These are phyloP conservation scores for Tolypocladium album DNA, from an alignment of 2,329 filamentous ascomycete species.

Conservation along the genomic window DNA sequence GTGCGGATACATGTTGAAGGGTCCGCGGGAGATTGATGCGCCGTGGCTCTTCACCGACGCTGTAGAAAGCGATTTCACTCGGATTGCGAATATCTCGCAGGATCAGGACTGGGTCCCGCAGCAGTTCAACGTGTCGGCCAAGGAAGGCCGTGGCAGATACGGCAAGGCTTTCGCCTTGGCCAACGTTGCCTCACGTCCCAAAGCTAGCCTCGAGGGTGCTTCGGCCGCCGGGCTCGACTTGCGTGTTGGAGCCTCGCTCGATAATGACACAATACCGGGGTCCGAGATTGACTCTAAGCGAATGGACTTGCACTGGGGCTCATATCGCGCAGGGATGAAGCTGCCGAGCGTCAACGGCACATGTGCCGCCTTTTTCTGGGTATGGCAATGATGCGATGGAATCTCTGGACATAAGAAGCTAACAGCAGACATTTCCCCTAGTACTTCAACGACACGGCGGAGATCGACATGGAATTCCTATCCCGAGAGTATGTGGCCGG, in stretches of 20 bases:
- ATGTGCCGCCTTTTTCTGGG: constrained; percentile 73
- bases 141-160: constrained; percentile 48
- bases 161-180: constrained; percentile 50
- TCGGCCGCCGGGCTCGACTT: constrained; percentile 44
- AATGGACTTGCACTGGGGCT: constrained; percentile 57
- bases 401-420: not conserved
- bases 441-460: constrained; percentile 70
- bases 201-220: constrained; percentile 21
- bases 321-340: constrained; percentile 58
- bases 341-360: constrained; percentile 52
- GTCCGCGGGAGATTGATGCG: constrained; percentile 22
- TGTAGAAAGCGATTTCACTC: constrained; percentile 62
- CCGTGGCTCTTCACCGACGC: constrained; percentile 54
- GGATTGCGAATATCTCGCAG: constrained; percentile 33
- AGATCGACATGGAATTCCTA: constrained; percentile 74
- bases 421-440: constrained; percentile 17
- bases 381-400: constrained; percentile 17
- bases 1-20: constrained; percentile 57
- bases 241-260: constrained; percentile 34
- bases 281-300: constrained; percentile 54
- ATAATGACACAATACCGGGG: constrained; percentile 43
- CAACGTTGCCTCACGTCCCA: constrained; percentile 47
- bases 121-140: constrained; percentile 52
- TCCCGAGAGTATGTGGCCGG: constrained; percentile 48
- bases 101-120: constrained; percentile 56